Conservation (phyloP, 352 stramenopile genomes). For the Phytophthora foliorum region DNA sequence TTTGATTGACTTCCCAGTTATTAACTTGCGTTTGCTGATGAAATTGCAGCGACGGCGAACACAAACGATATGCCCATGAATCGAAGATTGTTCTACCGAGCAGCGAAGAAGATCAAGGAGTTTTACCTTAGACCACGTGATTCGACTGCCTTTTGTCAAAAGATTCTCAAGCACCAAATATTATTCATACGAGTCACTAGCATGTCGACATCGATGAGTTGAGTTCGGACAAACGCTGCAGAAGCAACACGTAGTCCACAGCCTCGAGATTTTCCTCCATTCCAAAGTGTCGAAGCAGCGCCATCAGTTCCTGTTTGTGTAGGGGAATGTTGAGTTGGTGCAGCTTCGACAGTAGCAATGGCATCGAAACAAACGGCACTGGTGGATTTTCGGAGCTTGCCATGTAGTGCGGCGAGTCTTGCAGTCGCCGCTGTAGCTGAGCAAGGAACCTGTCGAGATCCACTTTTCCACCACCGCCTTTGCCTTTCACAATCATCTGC, state of each 20-base stretch:
- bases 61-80: slow-evolving; percentile 62
- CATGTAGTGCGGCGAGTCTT: slow-evolving; percentile 36
- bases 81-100: slow-evolving; percentile 12
- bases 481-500: slow-evolving; percentile 58
- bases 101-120: neutral
- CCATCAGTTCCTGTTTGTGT: slow-evolving; percentile 40
- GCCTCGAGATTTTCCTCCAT: slow-evolving; percentile 51
- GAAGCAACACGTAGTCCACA: slow-evolving; percentile 53
- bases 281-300: slow-evolving; percentile 60
- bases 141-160: too few relatives aligned
- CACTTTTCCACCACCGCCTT: slow-evolving; percentile 51
- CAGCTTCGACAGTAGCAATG: slow-evolving; percentile 48
- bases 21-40: neutral
- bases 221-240: slow-evolving; percentile 55
- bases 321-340: slow-evolving; percentile 61
- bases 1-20: neutral
- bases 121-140: neutral
- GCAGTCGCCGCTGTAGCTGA: slow-evolving; percentile 42
- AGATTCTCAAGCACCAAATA: too few relatives aligned
- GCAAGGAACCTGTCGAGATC: slow-evolving; percentile 63
- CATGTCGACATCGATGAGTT: slow-evolving; percentile 4
- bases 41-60: slow-evolving; percentile 53
- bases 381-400: slow-evolving; percentile 1
- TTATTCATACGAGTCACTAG: neutral
- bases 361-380: slow-evolving; percentile 31